A percentile compares a stretch with the other conserved stretches of the same genome.
Evolutionary conservation across 139 green algal genomes (phyloP).

Genomic region (Raphidocelis subcapitata): DNA sequence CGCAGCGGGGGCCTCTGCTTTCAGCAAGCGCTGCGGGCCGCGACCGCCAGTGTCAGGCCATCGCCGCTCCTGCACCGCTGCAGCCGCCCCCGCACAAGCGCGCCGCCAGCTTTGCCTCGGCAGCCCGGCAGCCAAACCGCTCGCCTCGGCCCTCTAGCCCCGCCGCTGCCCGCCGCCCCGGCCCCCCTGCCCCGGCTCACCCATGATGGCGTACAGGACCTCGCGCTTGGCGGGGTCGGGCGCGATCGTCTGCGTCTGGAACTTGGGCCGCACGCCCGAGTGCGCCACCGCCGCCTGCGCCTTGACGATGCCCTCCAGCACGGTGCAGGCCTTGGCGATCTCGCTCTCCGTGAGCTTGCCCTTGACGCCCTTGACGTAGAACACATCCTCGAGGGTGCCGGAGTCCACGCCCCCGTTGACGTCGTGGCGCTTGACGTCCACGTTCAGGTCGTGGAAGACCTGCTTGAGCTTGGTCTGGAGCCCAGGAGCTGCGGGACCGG

Average conservation of each 20-base stretch:
- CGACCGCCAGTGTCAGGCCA: background rate
- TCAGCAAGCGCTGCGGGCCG: background rate
- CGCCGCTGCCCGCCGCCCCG: background rate
- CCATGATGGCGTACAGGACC: slow-evolving; percentile 84
- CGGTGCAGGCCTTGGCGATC: slow-evolving; percentile 47
- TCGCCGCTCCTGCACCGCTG: background rate
- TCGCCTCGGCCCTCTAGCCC: background rate
- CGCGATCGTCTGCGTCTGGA: slow-evolving; percentile 34
- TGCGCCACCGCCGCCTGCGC: slow-evolving; percentile 17
- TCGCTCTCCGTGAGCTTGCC: slow-evolving; percentile 59
- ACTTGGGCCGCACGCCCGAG: slow-evolving; percentile 37
- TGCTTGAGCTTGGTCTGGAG: slow-evolving; percentile 69
- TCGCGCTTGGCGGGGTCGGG: slow-evolving; percentile 41
- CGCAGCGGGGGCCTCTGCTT: background rate
- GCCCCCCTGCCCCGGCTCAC: slow-evolving; percentile 27
- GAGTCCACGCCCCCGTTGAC: slow-evolving; percentile 45
- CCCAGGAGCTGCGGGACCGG: slow-evolving; percentile 62
- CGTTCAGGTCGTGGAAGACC: slow-evolving; percentile 74
- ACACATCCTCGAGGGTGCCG: slow-evolving; percentile 68
- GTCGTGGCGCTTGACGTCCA: slow-evolving; percentile 73
- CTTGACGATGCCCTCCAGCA: slow-evolving; percentile 49
- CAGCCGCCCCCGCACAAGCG: background rate
- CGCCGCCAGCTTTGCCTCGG: too few species aligned
- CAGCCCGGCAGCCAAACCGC: background rate
- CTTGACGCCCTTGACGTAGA: slow-evolving; percentile 72